phyloP scores from a whole-genome alignment of 1,284 basidiomycete species.

The Rhodofomes roseus region DNA sequence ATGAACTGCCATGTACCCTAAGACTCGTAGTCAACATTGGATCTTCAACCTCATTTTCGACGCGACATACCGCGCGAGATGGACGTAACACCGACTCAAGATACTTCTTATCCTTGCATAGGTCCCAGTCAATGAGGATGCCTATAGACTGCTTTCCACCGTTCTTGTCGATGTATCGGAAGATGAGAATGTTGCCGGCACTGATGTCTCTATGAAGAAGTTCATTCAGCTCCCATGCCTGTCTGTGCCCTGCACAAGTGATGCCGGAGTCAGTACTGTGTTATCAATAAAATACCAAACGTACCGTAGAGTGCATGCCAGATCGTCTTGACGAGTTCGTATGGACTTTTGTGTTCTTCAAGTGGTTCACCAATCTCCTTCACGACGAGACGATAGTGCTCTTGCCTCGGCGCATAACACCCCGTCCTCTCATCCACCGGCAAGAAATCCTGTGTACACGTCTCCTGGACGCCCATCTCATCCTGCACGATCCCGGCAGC shows the following conservation, averaged over 20 bases:
- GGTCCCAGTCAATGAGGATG: background rate
- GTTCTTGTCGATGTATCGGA: background rate
- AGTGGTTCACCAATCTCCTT: constrained; percentile 7
- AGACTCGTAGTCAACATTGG: background rate
- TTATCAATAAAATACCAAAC: background rate
- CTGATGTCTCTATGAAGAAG: constrained; percentile 6
- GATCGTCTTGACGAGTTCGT: background rate
- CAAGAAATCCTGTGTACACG: background rate
- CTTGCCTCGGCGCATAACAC: background rate
- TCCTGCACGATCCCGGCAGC: constrained; percentile 2
- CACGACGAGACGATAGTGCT: constrained; percentile 7
- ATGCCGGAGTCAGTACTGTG: background rate
- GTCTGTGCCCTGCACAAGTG: background rate
- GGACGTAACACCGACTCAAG: background rate
- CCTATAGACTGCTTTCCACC: background rate
- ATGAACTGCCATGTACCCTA: constrained; percentile 15
- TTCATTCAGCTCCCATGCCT: background rate
- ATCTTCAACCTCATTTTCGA: no score
- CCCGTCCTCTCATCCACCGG: background rate
- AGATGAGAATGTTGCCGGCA: constrained; percentile 2
- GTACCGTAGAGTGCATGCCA: constrained; percentile 4
- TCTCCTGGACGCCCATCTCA: background rate
- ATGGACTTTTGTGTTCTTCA: background rate
- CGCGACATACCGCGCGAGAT: background rate
- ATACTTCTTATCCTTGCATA: background rate